Evolutionary conservation across 2,329 filamentous ascomycete genomes (phyloP).

Genomic region (Cordyceps cicadae): DNA sequence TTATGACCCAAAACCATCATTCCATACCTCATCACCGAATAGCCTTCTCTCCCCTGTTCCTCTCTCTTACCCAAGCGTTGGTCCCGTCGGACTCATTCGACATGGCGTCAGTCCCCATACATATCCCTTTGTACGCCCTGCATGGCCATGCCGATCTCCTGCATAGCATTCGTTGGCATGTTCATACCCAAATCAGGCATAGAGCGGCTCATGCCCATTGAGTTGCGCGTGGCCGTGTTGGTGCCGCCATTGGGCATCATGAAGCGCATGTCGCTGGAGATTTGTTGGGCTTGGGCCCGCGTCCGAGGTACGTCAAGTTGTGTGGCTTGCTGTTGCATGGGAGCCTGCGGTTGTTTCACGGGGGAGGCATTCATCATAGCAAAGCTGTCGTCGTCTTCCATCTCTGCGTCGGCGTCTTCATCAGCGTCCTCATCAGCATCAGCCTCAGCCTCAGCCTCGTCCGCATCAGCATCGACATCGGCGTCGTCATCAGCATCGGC

Average conservation of each 20-base stretch:
- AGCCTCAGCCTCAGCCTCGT: neutral
- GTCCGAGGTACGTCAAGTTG: constrained; percentile 37
- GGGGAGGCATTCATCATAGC: constrained; percentile 39
- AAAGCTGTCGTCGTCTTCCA: constrained; percentile 52
- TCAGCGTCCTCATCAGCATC: neutral
- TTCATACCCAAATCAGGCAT: constrained; percentile 39
- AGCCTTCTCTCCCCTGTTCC: neutral
- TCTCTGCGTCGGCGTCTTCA: constrained; percentile 28
- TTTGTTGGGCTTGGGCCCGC: constrained; percentile 29
- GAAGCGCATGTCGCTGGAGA: constrained; percentile 29
- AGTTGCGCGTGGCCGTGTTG: constrained; percentile 27
- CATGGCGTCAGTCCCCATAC: constrained; percentile 39
- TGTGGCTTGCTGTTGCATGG: constrained; percentile 30
- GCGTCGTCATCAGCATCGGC: constrained; percentile 23
- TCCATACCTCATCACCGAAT: neutral
- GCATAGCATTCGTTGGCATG: constrained; percentile 32
- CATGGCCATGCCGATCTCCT: constrained; percentile 39
- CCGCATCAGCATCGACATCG: constrained; percentile 11
- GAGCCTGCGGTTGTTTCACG: constrained; percentile 27
- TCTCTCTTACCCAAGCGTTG: neutral
- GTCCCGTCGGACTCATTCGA: neutral
- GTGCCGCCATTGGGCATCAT: constrained; percentile 34
- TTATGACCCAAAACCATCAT: neutral
- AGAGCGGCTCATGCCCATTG: constrained; percentile 34
- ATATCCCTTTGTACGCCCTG: constrained; percentile 41